Base-by-base conservation (phyloP, 169 alveolate genomes). In the Cryptosporidium felis region DNA sequence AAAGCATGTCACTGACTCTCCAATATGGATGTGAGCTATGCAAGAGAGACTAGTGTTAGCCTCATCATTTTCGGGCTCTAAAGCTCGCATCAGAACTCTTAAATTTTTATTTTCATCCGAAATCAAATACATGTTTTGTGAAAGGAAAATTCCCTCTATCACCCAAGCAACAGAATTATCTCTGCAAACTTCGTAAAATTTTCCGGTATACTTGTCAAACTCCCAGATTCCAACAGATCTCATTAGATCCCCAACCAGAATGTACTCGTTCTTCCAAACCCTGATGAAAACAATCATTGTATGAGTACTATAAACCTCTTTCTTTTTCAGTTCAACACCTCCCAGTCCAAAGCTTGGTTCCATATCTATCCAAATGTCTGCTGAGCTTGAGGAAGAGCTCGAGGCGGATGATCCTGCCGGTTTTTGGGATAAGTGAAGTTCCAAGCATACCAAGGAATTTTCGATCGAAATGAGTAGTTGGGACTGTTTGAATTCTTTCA, bases 191-290 rank as follows among this genome's bases (percentile, higher is more conserved):
- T 74, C 85, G 34, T 74, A 28, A 74, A 74, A 74, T 34, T 36
- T 32, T n/a, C 45, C 67, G 12, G 85, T 56, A 34, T 53, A 36
- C 41, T 44, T 74, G 36, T 74, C 85, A 56, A 53, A 74, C 41
- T 74, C 67, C 85, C 63, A 74, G 12, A 74, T 30, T 32, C 85
- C 85, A 36, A 74, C 85, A n/a, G 85, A 74, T 53, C 66, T 49
- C 85, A 74, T 74, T 5, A 74, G n/a, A 74, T 74, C 85, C 30
- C 85, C 85, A 10, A 74, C 85, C n/a, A 74, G 61, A 4, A 74
- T 12, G 14, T 23, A 74, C 34, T 74, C 74, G 6, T 53, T 67
- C 1, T 74, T 74, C 74, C 67, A 74, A 18, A 53, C 10, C 32
- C 56, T 74, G 23, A 74, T 53, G 14, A 74, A 74, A 3, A 74